Conservation (phyloP, 331 rosid species). For the Arachis monticola region DNA sequence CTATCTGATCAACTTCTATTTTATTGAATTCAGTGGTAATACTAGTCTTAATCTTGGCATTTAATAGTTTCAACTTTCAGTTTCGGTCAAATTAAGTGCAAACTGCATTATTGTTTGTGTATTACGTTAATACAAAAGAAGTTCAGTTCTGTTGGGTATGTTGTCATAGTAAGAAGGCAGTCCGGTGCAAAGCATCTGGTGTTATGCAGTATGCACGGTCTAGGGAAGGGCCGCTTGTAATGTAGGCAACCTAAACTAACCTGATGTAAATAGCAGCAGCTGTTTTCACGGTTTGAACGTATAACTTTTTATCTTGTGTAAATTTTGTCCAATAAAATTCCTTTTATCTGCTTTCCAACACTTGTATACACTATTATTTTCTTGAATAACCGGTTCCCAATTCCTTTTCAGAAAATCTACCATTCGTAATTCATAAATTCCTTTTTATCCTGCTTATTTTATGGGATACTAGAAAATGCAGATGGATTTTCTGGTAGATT, state of each 20-base stretch:
- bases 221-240: too few species aligned
- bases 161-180: too few species aligned
- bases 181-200: too few species aligned
- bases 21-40: not conserved
- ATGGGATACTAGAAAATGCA: conserved; percentile 11
- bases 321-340: not conserved
- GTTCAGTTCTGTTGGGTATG: conserved; percentile 1
- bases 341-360: not conserved
- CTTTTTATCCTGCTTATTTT: conserved; percentile 32
- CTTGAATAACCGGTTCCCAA: not conserved
- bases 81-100: not conserved
- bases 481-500: not conserved
- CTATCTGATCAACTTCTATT: too few species aligned
- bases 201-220: too few species aligned
- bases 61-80: not conserved
- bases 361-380: conserved; percentile 5
- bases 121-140: not conserved
- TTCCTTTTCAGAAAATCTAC: conserved; percentile 11
- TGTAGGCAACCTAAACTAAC: too few species aligned
- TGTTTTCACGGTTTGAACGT: too few species aligned
- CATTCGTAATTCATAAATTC: not conserved
- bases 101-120: not conserved
- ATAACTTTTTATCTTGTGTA: not conserved
- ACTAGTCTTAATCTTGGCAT: not conserved
- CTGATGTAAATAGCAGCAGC: too few species aligned